Percentiles rank a stretch among this genome's conserved stretches.
Conservation (phyloP, 2,329 filamentous ascomycete genomes). For the Setomelanomma holmii region DNA sequence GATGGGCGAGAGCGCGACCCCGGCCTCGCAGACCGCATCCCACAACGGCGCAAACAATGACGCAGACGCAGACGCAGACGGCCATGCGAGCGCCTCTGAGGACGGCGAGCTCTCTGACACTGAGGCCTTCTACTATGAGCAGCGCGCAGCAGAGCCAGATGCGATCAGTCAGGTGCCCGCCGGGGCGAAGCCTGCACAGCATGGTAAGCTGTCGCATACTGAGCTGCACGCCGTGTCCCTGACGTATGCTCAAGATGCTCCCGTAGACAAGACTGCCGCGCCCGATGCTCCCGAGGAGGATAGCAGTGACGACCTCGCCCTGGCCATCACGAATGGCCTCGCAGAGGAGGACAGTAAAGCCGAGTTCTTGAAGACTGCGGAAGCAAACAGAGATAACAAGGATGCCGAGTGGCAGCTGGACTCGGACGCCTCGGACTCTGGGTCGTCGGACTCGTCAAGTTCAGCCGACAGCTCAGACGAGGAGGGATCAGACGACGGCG, state of each 20-base stretch:
- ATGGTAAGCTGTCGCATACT: slow-evolving; percentile 35
- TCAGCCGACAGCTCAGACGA: slow-evolving; percentile 60
- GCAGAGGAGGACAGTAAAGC: slow-evolving; percentile 37
- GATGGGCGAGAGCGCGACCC: slow-evolving; percentile 31
- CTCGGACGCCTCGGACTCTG: slow-evolving; percentile 66
- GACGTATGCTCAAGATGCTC: slow-evolving; percentile 33
- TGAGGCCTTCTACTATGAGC: slow-evolving; percentile 39
- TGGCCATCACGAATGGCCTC: slow-evolving; percentile 11
- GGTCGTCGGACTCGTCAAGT: slow-evolving; percentile 54
- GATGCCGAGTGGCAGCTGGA: slow-evolving; percentile 83
- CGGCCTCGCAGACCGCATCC: slow-evolving; percentile 25
- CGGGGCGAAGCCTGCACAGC: slow-evolving; percentile 30
- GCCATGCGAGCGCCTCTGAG: slow-evolving; percentile 28
- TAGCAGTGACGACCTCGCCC: slow-evolving; percentile 11
- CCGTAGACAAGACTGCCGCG: slow-evolving; percentile 14
- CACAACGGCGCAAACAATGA: slow-evolving; percentile 22
- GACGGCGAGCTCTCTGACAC: slow-evolving; percentile 46
- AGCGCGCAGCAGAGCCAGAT: slow-evolving; percentile 24
- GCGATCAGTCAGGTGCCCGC: slow-evolving; percentile 30
- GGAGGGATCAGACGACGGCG: slow-evolving; percentile 67
- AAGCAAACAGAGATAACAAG: slow-evolving; percentile 55
- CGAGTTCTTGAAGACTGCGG: slow-evolving; percentile 55
- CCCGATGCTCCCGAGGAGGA: slow-evolving; percentile 21
- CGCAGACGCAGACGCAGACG: slow-evolving; percentile 13
- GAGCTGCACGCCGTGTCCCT: slow-evolving; percentile 27